A percentile compares a stretch with the other conserved stretches of the same genome.
Conservation (phyloP, 148 eudicot genomes). For the Tetragonia tetragonoides region DNA sequence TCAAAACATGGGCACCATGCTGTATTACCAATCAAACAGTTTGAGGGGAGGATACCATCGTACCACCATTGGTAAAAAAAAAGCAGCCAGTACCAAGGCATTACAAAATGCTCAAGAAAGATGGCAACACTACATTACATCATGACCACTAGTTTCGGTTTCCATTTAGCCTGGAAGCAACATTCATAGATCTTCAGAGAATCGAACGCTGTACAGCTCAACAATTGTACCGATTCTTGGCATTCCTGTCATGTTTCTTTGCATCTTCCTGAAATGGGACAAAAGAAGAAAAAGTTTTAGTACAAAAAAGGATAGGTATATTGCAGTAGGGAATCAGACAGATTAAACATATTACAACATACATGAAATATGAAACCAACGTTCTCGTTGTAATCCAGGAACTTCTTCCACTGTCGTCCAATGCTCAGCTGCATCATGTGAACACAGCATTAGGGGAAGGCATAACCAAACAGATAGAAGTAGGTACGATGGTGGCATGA, state of each 20-base stretch:
- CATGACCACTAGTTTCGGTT: background rate
- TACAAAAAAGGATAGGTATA: background rate
- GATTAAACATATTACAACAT: background rate
- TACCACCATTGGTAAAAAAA: background rate
- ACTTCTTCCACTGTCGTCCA: constrained; percentile 80
- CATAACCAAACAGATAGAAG: background rate
- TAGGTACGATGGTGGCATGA: too few relatives aligned
- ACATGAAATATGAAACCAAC: constrained; percentile 86
- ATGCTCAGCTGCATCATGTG: constrained; percentile 60
- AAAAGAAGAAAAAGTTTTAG: background rate
- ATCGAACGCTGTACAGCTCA: constrained; percentile 26
- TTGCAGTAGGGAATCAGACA: background rate
- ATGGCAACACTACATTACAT: background rate
- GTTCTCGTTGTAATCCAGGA: constrained; percentile 61
- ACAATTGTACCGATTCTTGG: constrained; percentile 68
- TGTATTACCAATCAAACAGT: too few relatives aligned
- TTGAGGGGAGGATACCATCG: background rate
- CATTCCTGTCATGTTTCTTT: constrained; percentile 56
- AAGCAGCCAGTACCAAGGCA: background rate
- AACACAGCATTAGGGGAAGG: background rate
- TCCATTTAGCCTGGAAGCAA: background rate
- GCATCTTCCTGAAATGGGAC: constrained; percentile 70
- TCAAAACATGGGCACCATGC: too few relatives aligned
- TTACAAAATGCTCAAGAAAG: background rate
- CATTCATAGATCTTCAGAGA: background rate